Conservation (phyloP, 306 rosid species). For the Pyrus bretschneideri region DNA sequence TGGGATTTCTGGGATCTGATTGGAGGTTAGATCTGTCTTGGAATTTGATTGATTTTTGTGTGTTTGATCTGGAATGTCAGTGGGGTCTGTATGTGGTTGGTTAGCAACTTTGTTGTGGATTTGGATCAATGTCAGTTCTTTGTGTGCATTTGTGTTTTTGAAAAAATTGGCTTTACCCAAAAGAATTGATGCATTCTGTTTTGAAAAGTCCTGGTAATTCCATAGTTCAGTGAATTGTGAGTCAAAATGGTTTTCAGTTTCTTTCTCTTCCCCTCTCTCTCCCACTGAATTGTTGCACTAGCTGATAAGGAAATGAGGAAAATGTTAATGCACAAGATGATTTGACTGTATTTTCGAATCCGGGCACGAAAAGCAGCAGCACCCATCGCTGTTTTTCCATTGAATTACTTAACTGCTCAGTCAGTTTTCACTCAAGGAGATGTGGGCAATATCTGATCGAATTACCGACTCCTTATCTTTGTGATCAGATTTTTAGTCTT, state of each 20-base stretch:
- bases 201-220: neutral
- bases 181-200: neutral
- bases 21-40: slow-evolving; percentile 5
- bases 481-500: neutral
- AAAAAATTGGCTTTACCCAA: neutral
- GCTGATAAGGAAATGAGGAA: neutral
- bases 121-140: neutral
- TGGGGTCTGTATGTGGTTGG: slow-evolving; percentile 18
- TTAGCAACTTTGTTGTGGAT: slow-evolving; percentile 1
- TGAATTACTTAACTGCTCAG: neutral
- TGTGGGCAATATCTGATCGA: neutral
- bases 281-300: neutral
- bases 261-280: neutral
- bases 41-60: neutral
- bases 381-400: neutral
- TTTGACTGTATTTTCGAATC: neutral
- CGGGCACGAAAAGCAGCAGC: neutral
- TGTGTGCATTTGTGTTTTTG: neutral
- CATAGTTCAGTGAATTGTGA: neutral
- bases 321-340: neutral
- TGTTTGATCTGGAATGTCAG: slow-evolving; percentile 19
- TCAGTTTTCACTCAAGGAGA: neutral
- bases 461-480: neutral
- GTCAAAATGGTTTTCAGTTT: neutral
- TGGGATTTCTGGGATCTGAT: neutral